Base-by-base conservation (phyloP, 345 rosid genomes). In the Bruguiera gymnorhiza region DNA sequence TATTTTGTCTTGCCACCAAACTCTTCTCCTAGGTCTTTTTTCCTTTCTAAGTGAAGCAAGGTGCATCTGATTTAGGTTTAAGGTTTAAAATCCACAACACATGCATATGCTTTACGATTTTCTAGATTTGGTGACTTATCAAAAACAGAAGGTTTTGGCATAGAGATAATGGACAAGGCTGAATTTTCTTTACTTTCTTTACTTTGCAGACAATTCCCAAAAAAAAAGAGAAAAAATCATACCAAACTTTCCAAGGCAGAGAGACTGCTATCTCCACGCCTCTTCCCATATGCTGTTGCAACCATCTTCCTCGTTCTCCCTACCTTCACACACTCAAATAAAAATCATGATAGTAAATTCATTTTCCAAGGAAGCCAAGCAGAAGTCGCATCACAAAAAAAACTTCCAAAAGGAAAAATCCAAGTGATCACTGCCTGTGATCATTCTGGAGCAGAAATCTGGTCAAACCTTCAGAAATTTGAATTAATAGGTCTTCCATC, bases 261-360 rank as follows among this genome's bases (percentile, higher is more conserved):
- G 72, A 95, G 83, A 87, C 89, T 91, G 75, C 81, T 80, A 79
- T 86, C 90, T 66, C 88, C 93, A 64, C 96, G 82, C 79, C 92
- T 87, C 88, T 82, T 89, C 70, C 99, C 97, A 78, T 83, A 86
- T 59, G 92, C 85, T 68, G 75, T 81, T 54, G 96, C 97, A 60
- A 89, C 90, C 66, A 68, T 72, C 86, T 81, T 91, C 84, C 99
- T 88, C 23, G 99, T 95, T 70, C 72, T 81, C 82, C 95, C 91
- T 66, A 95, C 78, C 99, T 95, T 80, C 75, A 88, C 70, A 80
- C 16, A 46, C 66, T 50, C 71, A 78, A 73, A 65, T 23, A 60
- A 72, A 75, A n/a, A 72, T 54, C 36, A 70, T 46, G 60, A 65
- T 61, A 61, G 66, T 37, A n/a, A 72, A 73, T 24, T 56, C 53